These are phyloP conservation scores for Bauhinia variegata DNA, from an alignment of 306 rosid genomes.

Conservation along the genomic window DNA sequence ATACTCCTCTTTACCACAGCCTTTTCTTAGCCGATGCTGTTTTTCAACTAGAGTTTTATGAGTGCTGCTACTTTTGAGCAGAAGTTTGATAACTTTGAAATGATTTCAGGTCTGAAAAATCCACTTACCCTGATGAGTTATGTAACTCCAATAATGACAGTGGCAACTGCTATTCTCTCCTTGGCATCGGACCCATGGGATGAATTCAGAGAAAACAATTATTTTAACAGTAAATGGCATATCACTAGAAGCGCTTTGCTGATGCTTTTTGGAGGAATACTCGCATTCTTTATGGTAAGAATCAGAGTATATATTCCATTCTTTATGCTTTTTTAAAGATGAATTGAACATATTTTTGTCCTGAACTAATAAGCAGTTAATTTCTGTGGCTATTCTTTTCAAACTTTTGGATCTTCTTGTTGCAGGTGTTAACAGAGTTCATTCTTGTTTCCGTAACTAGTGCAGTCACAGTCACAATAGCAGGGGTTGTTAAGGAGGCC, in stretches of 20 bases:
- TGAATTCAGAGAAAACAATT: slow-evolving; percentile 63
- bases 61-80: slow-evolving; percentile 14
- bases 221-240: slow-evolving; percentile 78
- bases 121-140: slow-evolving; percentile 93
- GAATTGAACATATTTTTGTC: too few species aligned
- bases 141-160: slow-evolving; percentile 91
- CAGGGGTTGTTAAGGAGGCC: slow-evolving; percentile 98
- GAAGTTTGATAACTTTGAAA: slow-evolving; percentile 31
- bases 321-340: too few species aligned
- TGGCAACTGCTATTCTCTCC: slow-evolving; percentile 74
- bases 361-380: slow-evolving; percentile 13
- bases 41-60: slow-evolving; percentile 18
- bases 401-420: slow-evolving; percentile 37
- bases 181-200: slow-evolving; percentile 88
- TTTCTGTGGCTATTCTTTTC: slow-evolving; percentile 22
- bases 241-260: slow-evolving; percentile 74
- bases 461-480: slow-evolving; percentile 96
- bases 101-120: slow-evolving; percentile 81
- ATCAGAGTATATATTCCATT: slow-evolving; percentile 29
- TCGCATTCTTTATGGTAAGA: slow-evolving; percentile 94
- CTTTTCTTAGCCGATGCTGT: not conserved
- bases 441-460: slow-evolving; percentile 92
- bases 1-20: not conserved
- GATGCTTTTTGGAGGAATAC: slow-evolving; percentile 89
- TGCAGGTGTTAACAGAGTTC: slow-evolving; percentile 87